A percentile compares a stretch with the other conserved stretches of the same genome.
These are phyloP conservation scores for Antarctomyces pellizariae DNA, from an alignment of 495 filamentous ascomycete species.

Conservation along the genomic window DNA sequence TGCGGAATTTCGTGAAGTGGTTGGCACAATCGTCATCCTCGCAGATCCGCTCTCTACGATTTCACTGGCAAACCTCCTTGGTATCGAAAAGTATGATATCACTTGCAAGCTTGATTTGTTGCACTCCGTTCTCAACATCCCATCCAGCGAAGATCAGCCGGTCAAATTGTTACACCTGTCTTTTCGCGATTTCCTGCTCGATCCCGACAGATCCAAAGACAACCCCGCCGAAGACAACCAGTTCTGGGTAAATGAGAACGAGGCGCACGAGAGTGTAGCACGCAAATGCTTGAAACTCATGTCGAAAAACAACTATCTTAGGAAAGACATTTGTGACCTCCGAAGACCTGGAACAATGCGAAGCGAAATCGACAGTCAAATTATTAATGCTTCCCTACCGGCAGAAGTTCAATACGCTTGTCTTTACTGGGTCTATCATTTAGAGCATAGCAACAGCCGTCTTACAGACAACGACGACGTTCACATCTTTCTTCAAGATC, in stretches of 20 bases:
- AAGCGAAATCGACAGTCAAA: constrained; percentile 8
- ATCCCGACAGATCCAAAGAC: constrained; percentile 6
- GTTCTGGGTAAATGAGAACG: constrained; percentile 15
- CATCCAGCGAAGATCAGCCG: constrained; percentile 4
- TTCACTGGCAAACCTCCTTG: constrained; percentile 7
- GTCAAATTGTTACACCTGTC: constrained; percentile 20
- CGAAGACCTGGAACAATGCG: constrained; percentile 9
- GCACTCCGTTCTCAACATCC: constrained; percentile 13
- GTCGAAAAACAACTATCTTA: constrained; percentile 8
- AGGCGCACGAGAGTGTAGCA: constrained; percentile 5
- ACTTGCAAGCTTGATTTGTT: constrained; percentile 8
- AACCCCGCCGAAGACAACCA: neutral
- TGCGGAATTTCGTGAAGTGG: constrained; percentile 10
- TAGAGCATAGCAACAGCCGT: constrained; percentile 12
- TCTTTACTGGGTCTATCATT: constrained; percentile 24
- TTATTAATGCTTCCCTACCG: constrained; percentile 12
- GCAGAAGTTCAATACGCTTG: constrained; percentile 14
- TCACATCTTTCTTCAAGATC: constrained; percentile 16
- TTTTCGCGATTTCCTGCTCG: constrained; percentile 13
- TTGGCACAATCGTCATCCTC: constrained; percentile 15
- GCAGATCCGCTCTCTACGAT: constrained; percentile 6
- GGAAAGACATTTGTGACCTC: constrained; percentile 19
- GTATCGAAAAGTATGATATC: constrained; percentile 5
- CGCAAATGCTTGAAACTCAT: constrained; percentile 15
- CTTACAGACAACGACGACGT: constrained; percentile 11